Base-by-base conservation (phyloP, 2,329 filamentous ascomycete species). In the Cercospora sp. region DNA sequence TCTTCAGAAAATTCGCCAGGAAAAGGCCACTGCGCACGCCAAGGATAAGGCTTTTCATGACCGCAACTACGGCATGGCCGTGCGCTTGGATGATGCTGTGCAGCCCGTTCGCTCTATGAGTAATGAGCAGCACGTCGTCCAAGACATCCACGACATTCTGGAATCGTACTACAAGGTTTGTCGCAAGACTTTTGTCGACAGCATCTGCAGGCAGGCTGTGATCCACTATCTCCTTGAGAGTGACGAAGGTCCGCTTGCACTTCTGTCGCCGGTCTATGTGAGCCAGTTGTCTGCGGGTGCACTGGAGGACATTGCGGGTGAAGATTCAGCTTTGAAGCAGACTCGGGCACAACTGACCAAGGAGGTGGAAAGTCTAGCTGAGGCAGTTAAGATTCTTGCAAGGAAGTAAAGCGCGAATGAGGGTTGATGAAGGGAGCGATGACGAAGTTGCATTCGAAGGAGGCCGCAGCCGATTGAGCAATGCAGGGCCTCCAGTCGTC, bases 181-280 rank as follows among this genome's bases (percentile, higher is more conserved):
- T 0, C 81, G 81, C 12, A 86, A 86, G 73, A 84, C 88, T 0
- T 90, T 92, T 66, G 83, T 90, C 1, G 89, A 92, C 71, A 84
- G 81, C 3, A 76, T 92, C 1, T 88, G 82, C 73, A 83, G 84
- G 68, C 89, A 91, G 69, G 86, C 83, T 0, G 79, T 86, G 1
- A 83, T 86, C 53, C 78, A 88, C 72, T 82, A 82, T 67, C 80
- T 91, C 0, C 77, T 90, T 0, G 78, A 78, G 1, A 83, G 84
- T 80, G 0, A 85, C n/a, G n/a, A n/a, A n/a, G n/a, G 85, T 5
- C 88, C 88, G 0, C 78, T 90, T 1, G 80, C 77, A 9, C 77
- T 87, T 0, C 84, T 91, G 53, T 84, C 80, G 0, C 80, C 86
- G 0, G 75, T 81, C 0, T 84, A 85, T 48, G 81, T 90, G 0